Base-by-base conservation (phyloP, 163 green algal genomes). In the Scenedesmus sp. region DNA sequence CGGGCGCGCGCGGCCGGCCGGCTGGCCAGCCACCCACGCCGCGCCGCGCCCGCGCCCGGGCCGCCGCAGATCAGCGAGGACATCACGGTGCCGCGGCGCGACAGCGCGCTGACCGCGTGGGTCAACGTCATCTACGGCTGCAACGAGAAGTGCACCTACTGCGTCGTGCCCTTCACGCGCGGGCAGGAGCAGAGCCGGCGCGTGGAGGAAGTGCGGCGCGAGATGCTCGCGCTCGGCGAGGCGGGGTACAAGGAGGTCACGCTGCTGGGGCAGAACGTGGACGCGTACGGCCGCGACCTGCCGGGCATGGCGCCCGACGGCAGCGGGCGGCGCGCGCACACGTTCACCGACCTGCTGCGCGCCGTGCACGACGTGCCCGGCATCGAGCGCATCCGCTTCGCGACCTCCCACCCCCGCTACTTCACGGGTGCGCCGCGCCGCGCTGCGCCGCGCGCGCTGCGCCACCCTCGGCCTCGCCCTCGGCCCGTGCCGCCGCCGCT, bases 141-240 rank as follows among this genome's bases (percentile, higher is more conserved):
- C 92, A 98, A 99, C 80, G 95, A 99, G 63, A 92, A 91, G 62
- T 99, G 96, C 90, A 95, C 93, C 26, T 99, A 98, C 89, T 99
- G 96, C 83, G 95, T 99, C 60, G 96, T 99, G 82, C 96, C 96
- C 48, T 94, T 91, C 84, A 96, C 92, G 22, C 83, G 95, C 14
- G 86, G 96, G n/a, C 22, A 87, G 60, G 96, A 99, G 89, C 94
- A 98, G 87, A 97, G 89, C 82, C 87, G 96, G 34, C 78, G 85
- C 51, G 86, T 92, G 6, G 88, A 95, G 44, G 92, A 91, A 75
- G 98, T 99, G 83, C 77, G 63, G 50, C 74, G 84, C n/a, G 96
- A 99, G 82, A 96, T 99, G 90, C 47, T 92, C 54, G 77, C 86
- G 3, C 78, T 98, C 31, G 95, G 92, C 11, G 93, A 98, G 79